Conservation (phyloP, 805 yeast genomes). For the Vanderwaltozyma verrucispora region DNA sequence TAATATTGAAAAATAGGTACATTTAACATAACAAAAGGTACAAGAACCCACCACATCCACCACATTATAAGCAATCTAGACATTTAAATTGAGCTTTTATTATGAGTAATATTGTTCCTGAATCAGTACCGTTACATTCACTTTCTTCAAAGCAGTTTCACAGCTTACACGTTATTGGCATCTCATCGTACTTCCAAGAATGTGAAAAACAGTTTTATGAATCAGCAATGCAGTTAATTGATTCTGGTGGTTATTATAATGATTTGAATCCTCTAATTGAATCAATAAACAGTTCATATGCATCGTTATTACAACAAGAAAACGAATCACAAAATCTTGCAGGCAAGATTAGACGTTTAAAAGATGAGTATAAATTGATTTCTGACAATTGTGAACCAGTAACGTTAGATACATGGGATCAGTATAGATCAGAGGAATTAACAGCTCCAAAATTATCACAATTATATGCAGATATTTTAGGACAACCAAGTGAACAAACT, state of each 20-base stretch:
- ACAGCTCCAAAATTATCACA: conserved; percentile 11
- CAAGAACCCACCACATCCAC: no score
- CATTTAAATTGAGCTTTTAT: no score
- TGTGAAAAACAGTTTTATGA: conserved; percentile 1
- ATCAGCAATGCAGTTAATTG: background rate
- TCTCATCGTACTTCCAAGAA: background rate
- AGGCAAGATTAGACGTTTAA: conserved; percentile 5
- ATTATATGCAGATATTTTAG: conserved; percentile 2
- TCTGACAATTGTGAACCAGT: conserved; percentile 11
- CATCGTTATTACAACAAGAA: conserved; percentile 1
- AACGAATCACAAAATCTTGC: conserved; percentile 2
- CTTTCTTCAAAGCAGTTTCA: background rate
- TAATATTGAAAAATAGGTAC: no score
- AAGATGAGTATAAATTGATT: conserved; percentile 7
- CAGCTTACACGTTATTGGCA: background rate
- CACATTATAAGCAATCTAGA: no score
- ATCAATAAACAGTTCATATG: background rate
- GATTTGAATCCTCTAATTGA: background rate
- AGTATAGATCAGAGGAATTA: conserved; percentile 7
- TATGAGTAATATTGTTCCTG: background rate
- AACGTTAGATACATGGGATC: conserved; percentile 16
- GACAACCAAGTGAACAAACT: background rate
- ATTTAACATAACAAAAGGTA: no score
- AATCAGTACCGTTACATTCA: conserved; percentile 1
- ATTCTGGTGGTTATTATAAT: background rate